phyloP scores from a whole-genome alignment of 352 stramenopile genomes.

The Globisporangium solare region DNA sequence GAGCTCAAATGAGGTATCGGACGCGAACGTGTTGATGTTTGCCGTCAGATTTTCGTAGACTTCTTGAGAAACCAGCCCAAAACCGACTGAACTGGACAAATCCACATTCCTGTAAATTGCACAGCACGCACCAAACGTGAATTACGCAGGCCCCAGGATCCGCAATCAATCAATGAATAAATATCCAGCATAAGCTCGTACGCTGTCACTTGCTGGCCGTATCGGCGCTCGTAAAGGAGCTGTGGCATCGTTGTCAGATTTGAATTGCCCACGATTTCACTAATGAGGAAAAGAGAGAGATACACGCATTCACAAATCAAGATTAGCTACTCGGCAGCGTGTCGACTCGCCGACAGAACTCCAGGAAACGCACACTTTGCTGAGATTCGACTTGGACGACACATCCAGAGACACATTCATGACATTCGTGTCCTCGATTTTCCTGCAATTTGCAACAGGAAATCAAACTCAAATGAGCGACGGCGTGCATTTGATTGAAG shows the following conservation, averaged over 20 bases:
- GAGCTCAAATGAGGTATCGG: constrained; percentile 8
- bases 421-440: neutral
- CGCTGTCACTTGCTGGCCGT: constrained; percentile 14
- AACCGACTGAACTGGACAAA: constrained; percentile 6
- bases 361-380: neutral
- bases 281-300: constrained; percentile 6
- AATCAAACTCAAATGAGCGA: neutral
- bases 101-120: constrained; percentile 11
- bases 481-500: neutral
- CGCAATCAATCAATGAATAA: neutral
- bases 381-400: neutral
- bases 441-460: neutral
- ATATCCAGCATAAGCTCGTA: constrained; percentile 14
- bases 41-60: constrained; percentile 3
- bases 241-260: constrained; percentile 22
- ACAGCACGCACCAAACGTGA: neutral
- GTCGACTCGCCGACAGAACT: neutral
- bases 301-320: neutral
- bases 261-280: constrained; percentile 15
- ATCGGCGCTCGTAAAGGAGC: constrained; percentile 27
- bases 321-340: too few species aligned
- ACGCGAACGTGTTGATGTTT: constrained; percentile 4
- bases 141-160: neutral
- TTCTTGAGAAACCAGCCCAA: too few species aligned
- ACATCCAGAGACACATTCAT: neutral